These are phyloP conservation scores for Leptographium wingfieldii DNA, from an alignment of 2,329 filamentous ascomycete species.

Conservation along the genomic window DNA sequence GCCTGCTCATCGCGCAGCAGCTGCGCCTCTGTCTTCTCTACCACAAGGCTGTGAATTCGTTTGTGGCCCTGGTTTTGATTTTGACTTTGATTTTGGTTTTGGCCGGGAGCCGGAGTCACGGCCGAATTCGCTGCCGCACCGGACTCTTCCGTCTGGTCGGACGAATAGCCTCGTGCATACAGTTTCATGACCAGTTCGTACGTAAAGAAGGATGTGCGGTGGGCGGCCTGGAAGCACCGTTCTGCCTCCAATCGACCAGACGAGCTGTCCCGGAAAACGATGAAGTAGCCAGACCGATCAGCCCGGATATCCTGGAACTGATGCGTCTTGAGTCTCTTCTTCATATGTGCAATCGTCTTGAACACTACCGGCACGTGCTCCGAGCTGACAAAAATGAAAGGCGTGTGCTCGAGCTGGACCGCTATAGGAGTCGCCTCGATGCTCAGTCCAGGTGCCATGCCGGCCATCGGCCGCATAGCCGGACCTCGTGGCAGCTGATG, in stretches of 20 bases:
- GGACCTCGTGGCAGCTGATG: background rate
- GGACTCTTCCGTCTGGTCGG: background rate
- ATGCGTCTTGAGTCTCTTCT: constrained; percentile 76
- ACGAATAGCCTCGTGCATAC: constrained; percentile 27
- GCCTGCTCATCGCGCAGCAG: constrained; percentile 48
- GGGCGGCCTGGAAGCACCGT: constrained; percentile 64
- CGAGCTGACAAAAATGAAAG: constrained; percentile 84
- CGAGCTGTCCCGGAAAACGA: constrained; percentile 73
- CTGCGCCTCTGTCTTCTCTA: constrained; percentile 28
- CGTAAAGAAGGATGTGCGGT: constrained; percentile 78
- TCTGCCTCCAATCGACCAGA: constrained; percentile 69
- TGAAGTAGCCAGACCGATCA: constrained; percentile 79
- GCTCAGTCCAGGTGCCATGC: constrained; percentile 29
- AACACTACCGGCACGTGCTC: constrained; percentile 76
- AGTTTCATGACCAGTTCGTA: constrained; percentile 87
- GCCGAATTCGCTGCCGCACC: background rate
- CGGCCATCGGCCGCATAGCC: constrained; percentile 31
- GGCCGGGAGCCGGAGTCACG: constrained; percentile 2
- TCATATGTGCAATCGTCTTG: constrained; percentile 79
- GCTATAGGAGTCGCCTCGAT: constrained; percentile 56
- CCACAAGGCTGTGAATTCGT: background rate
- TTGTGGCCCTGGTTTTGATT: constrained; percentile 19
- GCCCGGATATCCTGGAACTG: constrained; percentile 69
- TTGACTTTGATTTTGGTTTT: constrained; percentile 17
- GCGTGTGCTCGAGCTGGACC: constrained; percentile 59